Percentiles rank a stretch among this genome's conserved stretches.
Conservation (phyloP, 208 protist species). For the Trypanosoma congolense region DNA sequence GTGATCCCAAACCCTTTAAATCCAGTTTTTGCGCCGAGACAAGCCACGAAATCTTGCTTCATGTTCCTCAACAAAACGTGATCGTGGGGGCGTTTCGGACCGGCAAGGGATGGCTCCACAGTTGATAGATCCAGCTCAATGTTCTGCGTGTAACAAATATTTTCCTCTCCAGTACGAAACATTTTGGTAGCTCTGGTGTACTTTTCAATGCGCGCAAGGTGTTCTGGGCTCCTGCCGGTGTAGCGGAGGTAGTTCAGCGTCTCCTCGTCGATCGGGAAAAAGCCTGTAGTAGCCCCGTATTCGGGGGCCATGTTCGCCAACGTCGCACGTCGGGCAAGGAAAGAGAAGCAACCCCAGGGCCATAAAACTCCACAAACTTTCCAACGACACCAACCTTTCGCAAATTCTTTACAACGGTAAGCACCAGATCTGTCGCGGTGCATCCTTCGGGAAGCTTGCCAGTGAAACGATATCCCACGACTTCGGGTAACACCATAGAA, state of each 20-base stretch:
- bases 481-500: slow-evolving; percentile 93
- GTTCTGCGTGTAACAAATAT: slow-evolving; percentile 80
- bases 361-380: slow-evolving; percentile 98
- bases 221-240: slow-evolving; percentile 76
- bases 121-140: slow-evolving; percentile 91
- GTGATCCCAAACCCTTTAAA: slow-evolving; percentile 96
- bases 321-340: slow-evolving; percentile 93
- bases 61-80: slow-evolving; percentile 89
- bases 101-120: slow-evolving; percentile 85
- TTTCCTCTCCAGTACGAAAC: slow-evolving; percentile 77
- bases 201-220: slow-evolving; percentile 84
- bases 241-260: slow-evolving; percentile 91
- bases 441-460: slow-evolving; percentile 86
- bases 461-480: slow-evolving; percentile 94
- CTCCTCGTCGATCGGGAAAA: slow-evolving; percentile 94
- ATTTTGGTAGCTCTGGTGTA: slow-evolving; percentile 89
- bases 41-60: slow-evolving; percentile 89
- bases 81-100: slow-evolving; percentile 96
- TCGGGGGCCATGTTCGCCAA: slow-evolving; percentile 97
- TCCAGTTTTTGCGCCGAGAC: slow-evolving; percentile 84
- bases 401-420: slow-evolving; percentile 91
- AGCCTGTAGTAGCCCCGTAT: slow-evolving; percentile 94
- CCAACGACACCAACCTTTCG: slow-evolving; percentile 94
- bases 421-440: slow-evolving; percentile 96
- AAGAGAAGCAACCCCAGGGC: slow-evolving; percentile 84